These are phyloP conservation scores for Fraxinus ornus DNA, from an alignment of 305 asterid genomes.

Conservation along the genomic window DNA sequence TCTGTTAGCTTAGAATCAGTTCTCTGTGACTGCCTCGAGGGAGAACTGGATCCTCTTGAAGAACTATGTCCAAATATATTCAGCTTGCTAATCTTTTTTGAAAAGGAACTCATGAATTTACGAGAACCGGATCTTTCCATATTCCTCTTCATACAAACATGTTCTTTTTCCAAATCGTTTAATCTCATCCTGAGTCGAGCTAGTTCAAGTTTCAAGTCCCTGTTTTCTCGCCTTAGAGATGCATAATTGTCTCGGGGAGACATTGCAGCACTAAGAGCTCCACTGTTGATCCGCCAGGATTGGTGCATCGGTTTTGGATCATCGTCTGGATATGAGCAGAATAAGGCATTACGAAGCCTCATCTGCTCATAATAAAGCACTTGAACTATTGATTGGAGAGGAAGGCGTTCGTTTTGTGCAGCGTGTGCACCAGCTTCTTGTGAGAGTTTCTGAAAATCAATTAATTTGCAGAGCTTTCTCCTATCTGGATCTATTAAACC, in stretches of 20 bases:
- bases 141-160: constrained; percentile 74
- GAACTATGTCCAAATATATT: constrained; percentile 61
- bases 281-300: constrained; percentile 82
- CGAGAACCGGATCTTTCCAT: constrained; percentile 66
- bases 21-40: constrained; percentile 67
- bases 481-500: constrained; percentile 67
- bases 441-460: constrained; percentile 80
- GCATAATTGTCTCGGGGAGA: constrained; percentile 90
- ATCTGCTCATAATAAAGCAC: constrained; percentile 89
- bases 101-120: constrained; percentile 55
- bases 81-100: constrained; percentile 57
- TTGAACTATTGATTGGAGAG: constrained; percentile 90
- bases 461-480: constrained; percentile 69
- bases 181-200: constrained; percentile 80
- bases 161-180: constrained; percentile 86
- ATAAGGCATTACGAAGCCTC: constrained; percentile 69
- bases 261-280: constrained; percentile 78
- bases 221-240: constrained; percentile 76
- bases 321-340: constrained; percentile 68
- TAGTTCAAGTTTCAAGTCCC: constrained; percentile 87
- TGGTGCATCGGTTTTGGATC: constrained; percentile 71
- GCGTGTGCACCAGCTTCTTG: constrained; percentile 95
- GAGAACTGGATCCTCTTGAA: constrained; percentile 60
- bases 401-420: constrained; percentile 92
- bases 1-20: constrained; percentile 73